Base-by-base conservation (phyloP, 139 green algal genomes). In the Zygnema cylindricum region DNA sequence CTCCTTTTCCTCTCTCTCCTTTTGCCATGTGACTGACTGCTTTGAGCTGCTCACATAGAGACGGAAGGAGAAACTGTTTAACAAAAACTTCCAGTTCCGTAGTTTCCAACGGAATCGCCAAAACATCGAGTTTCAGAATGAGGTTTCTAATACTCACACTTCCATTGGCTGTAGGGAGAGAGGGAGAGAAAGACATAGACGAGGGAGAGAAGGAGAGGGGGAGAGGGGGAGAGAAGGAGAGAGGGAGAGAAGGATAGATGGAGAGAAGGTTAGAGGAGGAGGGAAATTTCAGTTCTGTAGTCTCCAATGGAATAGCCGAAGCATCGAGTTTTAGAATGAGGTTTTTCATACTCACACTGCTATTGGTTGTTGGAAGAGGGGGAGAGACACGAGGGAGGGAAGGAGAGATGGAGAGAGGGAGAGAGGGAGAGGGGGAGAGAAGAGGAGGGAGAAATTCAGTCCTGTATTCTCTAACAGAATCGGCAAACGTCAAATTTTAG, bases 31-130 rank as follows among this genome's bases (percentile, higher is more conserved):
- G 71, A 40, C 21, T 11, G 11, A 79, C 38, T 7, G 3, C 3
- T n/a, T 11, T 3, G 36, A 79, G 71, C 71, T 79, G 71, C 36
- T 43, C 36, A 43, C 71, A 79, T 41, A 79, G 71, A 43, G 71
- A 7, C 7, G 71, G 71, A 16, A 79, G 3, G 36, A 79, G 7
- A 16, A 79, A 16, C 7, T 3, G 3, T 25, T 43, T 41, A 7
- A 79, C 71, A 40, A 16, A 7, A 3, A 54, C 71, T 16, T 79
- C 36, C 11, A 16, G 7, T 54, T 25, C 71, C 71, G 21, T 41
- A 16, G 7, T 11, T 3, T 3, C 3, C 7, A 16, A 16, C 16
- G 71, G 36, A n/a, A 16, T 16, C 3, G 71, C 71, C 36, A 79
- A 43, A 41, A 43, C 71, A 16, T 79, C 71, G 36, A 79, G 38